phyloP scores from a whole-genome alignment of 768 basidiomycete species.

The Crepidotus variabilis region DNA sequence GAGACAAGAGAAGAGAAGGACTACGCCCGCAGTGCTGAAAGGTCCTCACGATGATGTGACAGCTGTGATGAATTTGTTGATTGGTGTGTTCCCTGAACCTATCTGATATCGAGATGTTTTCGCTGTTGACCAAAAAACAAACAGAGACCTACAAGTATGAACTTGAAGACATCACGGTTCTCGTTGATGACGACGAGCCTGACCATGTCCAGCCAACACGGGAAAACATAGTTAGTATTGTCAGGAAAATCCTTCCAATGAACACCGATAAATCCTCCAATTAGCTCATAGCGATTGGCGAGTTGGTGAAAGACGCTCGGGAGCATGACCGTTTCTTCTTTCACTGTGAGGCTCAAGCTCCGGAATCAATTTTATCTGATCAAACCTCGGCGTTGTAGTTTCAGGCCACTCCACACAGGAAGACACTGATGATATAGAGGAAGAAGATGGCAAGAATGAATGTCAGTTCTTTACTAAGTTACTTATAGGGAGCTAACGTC shows the following conservation, averaged over 20 bases:
- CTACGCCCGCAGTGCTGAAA: neutral
- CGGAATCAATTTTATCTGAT: neutral
- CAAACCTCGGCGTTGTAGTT: neutral
- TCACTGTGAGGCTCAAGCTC: neutral
- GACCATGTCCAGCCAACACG: conserved; percentile 2
- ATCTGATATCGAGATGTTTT: no score
- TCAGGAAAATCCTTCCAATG: neutral
- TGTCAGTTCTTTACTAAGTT: neutral
- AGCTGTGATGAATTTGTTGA: conserved; percentile 1
- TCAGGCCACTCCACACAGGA: conserved; percentile 5
- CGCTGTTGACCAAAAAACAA: no score
- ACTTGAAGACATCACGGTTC: neutral
- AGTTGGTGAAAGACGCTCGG: conserved; percentile 1
- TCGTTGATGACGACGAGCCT: conserved; percentile 2
- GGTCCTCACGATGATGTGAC: conserved; percentile 1
- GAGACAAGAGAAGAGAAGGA: neutral
- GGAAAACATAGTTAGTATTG: neutral
- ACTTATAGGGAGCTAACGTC: neutral
- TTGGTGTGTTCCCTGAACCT: conserved; percentile 1
- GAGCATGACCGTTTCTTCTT: conserved; percentile 2
- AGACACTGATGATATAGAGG: conserved; percentile 1
- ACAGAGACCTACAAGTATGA: conserved; percentile 1
- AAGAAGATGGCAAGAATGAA: conserved; percentile 10
- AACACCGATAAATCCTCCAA: no score
- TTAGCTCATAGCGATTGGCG: neutral